These are phyloP conservation scores for Scytalidium sp. DNA, from an alignment of 2,329 filamentous ascomycete genomes.

Conservation along the genomic window DNA sequence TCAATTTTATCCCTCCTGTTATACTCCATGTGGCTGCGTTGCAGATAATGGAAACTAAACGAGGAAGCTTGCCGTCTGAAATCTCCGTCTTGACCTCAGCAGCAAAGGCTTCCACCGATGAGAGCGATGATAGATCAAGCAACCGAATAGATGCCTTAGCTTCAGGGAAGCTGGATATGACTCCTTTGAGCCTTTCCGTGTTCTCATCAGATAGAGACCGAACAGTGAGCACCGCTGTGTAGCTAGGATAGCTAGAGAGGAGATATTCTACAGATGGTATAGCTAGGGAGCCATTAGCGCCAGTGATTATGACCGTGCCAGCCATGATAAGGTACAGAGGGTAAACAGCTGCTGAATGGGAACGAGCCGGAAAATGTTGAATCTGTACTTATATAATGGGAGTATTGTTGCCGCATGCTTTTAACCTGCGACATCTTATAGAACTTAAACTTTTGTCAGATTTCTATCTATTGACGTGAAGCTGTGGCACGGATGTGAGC, in stretches of 20 bases:
- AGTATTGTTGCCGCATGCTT: no score
- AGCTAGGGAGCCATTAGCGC: conserved; percentile 38
- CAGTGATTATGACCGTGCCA: conserved; percentile 46
- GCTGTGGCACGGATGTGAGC: no score
- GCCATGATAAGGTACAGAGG: no score
- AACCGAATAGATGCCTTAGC: conserved; percentile 25
- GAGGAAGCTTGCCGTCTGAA: conserved; percentile 24
- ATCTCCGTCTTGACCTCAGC: conserved; percentile 25
- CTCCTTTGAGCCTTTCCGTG: conserved; percentile 20
- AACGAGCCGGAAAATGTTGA: no score
- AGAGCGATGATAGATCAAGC: conserved; percentile 33
- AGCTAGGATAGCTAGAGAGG: conserved; percentile 18
- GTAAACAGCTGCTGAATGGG: no score
- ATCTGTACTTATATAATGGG: no score
- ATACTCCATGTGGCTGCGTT: conserved; percentile 40
- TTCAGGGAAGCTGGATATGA: conserved; percentile 17
- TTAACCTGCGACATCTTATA: no score
- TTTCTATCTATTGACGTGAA: no score
- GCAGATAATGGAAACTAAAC: conserved; percentile 34
- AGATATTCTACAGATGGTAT: conserved; percentile 26
- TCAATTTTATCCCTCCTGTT: conserved; percentile 26
- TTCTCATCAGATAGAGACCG: conserved; percentile 28
- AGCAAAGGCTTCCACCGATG: conserved; percentile 33
- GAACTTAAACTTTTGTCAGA: no score
- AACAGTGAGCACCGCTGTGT: conserved; percentile 26